Evolutionary conservation across 2,329 filamentous ascomycete genomes (phyloP), one percentile per base, ranked within the genome.

Genomic region (Hypoxylon sp.): DNA sequence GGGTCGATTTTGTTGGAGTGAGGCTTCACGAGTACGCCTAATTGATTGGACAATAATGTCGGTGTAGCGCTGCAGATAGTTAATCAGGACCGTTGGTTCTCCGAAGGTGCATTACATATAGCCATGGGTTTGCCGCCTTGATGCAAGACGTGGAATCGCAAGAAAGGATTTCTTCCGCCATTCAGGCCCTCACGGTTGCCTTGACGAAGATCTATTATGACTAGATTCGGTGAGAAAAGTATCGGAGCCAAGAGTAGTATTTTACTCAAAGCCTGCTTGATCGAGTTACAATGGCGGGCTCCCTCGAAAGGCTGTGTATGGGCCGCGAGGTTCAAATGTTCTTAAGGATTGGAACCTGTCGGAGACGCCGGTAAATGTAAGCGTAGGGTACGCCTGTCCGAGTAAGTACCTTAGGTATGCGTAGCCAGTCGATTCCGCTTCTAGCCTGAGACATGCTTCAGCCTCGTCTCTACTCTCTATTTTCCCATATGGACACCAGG

Each of bases 41-140:
- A 59, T 68, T 68, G 65, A 70, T 70, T 70, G 68, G 68, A 66
- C 45, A 48, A 21, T 19, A 64, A 21, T 60, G 63, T 60, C 60
- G 59, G 63, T 68, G 68, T 66, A 59, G 63, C 57, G 65, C 63
- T 66, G 59, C 68, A 65, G 50, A 63, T 46, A 51, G 41, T 61
- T 36, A 30, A 63, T 38, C 41, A 51, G 36, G 46, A 45, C 25
- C 58, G 50, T 60, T 59, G 50, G 51, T 60, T 45, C 34, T 36
- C 36, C 46, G 41, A 38, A 17, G 60, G 46, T 58, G 58, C 61
- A 62, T 68, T 56, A 41, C 56, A 63, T 65, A 63, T 60, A 34
- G n/a, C 25, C 36, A 41, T 25, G 50, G 28, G 53, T 51, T 51
- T 60, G 32, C 51, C 50, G 52, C 32, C 17, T 51, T 36, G 45